Percentiles rank a stretch among this genome's conserved stretches.
These are phyloP conservation scores for Malus hybrid DNA, from an alignment of 331 rosid species.

Conservation along the genomic window DNA sequence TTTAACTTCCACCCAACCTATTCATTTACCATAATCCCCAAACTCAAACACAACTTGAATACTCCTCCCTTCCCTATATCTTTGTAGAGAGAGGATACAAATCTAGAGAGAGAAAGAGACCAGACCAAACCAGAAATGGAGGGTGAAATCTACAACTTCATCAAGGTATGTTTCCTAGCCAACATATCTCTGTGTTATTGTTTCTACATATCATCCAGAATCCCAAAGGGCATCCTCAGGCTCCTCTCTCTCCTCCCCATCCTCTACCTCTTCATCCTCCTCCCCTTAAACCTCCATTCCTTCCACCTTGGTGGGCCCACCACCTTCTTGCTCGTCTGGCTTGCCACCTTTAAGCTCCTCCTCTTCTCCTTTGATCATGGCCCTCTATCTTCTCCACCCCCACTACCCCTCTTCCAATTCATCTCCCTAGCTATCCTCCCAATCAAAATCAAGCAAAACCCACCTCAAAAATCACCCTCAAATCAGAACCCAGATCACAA, in stretches of 20 bases:
- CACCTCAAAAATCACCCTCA: not conserved
- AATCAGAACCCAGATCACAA: not conserved
- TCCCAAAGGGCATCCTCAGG: slow-evolving; percentile 31
- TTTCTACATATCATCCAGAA: slow-evolving; percentile 28
- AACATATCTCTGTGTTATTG: slow-evolving; percentile 32
- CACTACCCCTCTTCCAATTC: slow-evolving; percentile 36
- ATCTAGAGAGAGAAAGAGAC: not conserved
- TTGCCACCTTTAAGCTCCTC: slow-evolving; percentile 49
- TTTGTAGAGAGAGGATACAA: no score
- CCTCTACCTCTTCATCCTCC: slow-evolving; percentile 37
- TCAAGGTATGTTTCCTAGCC: slow-evolving; percentile 41
- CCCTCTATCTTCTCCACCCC: slow-evolving; percentile 29
- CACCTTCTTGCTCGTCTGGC: slow-evolving; percentile 54
- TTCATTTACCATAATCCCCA: no score
- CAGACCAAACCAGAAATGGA: slow-evolving; percentile 16
- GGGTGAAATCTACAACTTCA: slow-evolving; percentile 28
- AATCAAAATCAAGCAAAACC: slow-evolving; percentile 31
- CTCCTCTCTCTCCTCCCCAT: slow-evolving; percentile 46
- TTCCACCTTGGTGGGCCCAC: slow-evolving; percentile 39
- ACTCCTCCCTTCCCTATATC: no score
- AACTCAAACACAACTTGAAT: no score
- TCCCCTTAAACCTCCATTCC: slow-evolving; percentile 36
- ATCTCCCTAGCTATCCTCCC: slow-evolving; percentile 55
- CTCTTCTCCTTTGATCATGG: slow-evolving; percentile 51
- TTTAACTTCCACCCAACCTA: no score